These are phyloP conservation scores for Anastatica hierochuntica DNA, from an alignment of 345 rosid genomes.

Conservation along the genomic window DNA sequence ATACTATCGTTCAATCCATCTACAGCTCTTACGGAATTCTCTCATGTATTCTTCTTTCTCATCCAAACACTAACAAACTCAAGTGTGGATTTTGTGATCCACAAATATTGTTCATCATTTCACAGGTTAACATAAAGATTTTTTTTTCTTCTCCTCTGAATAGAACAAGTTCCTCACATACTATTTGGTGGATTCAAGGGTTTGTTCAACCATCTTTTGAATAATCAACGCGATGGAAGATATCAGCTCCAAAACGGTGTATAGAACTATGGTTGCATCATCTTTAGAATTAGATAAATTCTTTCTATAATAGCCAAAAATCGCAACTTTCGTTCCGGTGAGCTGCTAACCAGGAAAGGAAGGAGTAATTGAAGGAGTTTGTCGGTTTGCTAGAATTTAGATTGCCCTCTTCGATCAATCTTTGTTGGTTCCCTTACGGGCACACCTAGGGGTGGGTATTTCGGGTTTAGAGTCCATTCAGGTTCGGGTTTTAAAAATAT, in stretches of 20 bases:
- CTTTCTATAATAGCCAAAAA: constrained; percentile 58
- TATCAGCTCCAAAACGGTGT: constrained; percentile 51
- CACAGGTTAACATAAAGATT: background rate
- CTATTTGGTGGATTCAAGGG: constrained; percentile 51
- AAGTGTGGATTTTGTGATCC: too few species aligned
- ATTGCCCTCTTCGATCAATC: too few species aligned
- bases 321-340: constrained; percentile 40
- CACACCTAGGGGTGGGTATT: too few species aligned
- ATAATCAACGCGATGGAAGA: constrained; percentile 49
- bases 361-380: constrained; percentile 61
- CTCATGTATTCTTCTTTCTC: too few species aligned
- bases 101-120: background rate
- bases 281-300: constrained; percentile 43
- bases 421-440: too few species aligned
- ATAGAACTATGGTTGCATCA: constrained; percentile 42
- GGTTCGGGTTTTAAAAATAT: too few species aligned
- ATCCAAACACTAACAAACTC: too few species aligned
- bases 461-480: too few species aligned
- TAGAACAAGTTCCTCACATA: constrained; percentile 44
- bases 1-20: too few species aligned
- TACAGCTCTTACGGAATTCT: too few species aligned
- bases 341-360: constrained; percentile 84
- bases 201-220: constrained; percentile 61
- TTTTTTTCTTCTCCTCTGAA: constrained; percentile 35
- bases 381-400: constrained; percentile 41